Base-by-base conservation (phyloP, 129 eudicot species). In the Helichrysum umbraculigerum region DNA sequence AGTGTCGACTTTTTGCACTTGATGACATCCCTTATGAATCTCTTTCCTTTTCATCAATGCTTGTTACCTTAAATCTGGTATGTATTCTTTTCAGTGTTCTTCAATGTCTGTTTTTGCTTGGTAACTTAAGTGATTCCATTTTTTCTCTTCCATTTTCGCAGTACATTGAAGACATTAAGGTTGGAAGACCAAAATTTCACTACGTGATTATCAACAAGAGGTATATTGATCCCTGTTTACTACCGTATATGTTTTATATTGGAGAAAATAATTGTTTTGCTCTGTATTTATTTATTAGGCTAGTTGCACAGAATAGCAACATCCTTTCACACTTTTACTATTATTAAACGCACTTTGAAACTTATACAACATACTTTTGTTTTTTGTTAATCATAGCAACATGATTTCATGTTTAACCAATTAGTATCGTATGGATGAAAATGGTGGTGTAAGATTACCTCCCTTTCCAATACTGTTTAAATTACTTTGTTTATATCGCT, bases 11-110 rank as follows among this genome's bases (percentile, higher is more conserved):
- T 66, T 94, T 88, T 54, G 84, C 90, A 29, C 86, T 84, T 68
- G 97, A 94, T 71, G 98, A 94, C 21, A 88, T 94, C 29, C 98
- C 98, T 66, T 94, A 82, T 70, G 97, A 94, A 83, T 88, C 98
- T 37, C 84, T 94, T 83, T 89, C 98, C 28, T 91, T 94, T 81
- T 94, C 97, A n/a, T 94, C 98, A 29, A 91, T 94, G 98, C 78
- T 94, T n/a, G 96, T 94, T 51, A 88, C 96, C 44, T 82, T 94
- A 65, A 89, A 91, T 56, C 78, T 94, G 98, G 98, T 94, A 85
- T 0, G 54, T 17, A 19, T 68, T 76, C 42, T 47, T 70, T 12
- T 63, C 57, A 14, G 15, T 65, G 56, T 65, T 54, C 60, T 52
- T 71, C 4, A 2, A 57, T 33, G 66, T 68, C 44, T 75, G 25